These are phyloP conservation scores for Limtongia smithiae DNA, from an alignment of 805 yeast species.

Conservation along the genomic window DNA sequence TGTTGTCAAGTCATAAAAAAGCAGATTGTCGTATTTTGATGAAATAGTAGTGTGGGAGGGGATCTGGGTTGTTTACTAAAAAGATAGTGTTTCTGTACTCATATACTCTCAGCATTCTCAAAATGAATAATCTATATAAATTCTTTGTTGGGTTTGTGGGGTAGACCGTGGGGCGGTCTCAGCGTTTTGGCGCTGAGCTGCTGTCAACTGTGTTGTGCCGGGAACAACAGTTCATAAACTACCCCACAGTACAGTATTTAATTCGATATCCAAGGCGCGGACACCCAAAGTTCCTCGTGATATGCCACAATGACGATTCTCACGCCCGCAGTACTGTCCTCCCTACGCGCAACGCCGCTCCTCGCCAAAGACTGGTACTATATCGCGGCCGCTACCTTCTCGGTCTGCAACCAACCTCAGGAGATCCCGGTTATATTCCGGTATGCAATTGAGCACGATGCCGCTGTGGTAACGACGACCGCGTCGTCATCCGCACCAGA, in stretches of 20 bases:
- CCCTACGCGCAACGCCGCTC: conserved; percentile 18
- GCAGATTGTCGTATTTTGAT: background rate
- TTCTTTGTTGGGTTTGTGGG: too few species aligned
- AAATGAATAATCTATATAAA: too few species aligned
- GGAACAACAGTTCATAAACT: too few species aligned
- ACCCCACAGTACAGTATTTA: background rate
- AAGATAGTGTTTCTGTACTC: conserved; percentile 2
- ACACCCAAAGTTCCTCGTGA: background rate
- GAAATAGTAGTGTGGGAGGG: background rate
- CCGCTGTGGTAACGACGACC: background rate
- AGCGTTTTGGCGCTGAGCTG: too few species aligned
- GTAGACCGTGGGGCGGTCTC: too few species aligned
- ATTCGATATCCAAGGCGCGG: background rate
- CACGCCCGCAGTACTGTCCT: conserved; percentile 10
- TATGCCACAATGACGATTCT: conserved; percentile 1
- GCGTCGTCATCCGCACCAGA: background rate
- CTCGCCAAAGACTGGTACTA: conserved; percentile 56
- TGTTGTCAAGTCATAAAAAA: conserved; percentile 31
- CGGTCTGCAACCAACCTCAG: conserved; percentile 77
- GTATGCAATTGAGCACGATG: conserved; percentile 48
- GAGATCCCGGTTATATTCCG: conserved; percentile 74
- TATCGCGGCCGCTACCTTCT: conserved; percentile 74
- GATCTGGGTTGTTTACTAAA: background rate
- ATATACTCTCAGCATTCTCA: background rate
- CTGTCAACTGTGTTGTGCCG: too few species aligned